Base-by-base conservation (phyloP, 2,329 filamentous ascomycete genomes). In the Colletotrichum magnum region DNA sequence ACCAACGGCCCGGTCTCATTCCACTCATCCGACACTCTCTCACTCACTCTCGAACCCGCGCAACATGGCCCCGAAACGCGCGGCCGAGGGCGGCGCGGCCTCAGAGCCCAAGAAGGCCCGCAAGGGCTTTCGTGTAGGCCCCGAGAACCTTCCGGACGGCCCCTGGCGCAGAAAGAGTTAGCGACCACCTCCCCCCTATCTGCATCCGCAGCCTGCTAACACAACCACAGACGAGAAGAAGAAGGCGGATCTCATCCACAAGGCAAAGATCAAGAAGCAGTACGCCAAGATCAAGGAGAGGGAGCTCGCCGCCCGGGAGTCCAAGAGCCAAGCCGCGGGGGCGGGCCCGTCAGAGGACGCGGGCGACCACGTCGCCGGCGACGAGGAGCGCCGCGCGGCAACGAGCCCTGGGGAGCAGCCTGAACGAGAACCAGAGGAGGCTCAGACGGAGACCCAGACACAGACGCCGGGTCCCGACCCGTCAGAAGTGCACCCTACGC, bases 261-360 rank as follows among this genome's bases (percentile, higher is more conserved):
- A 96, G 79, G 94, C 95, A 70, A 97, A 98, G 81, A 87, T 97
- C 71, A 96, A 95, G 82, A 97, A 97, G 81, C 89, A 93, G 50
- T 98, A 97, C 78, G 93, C 92, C 72, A 98, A 97, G 81, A 85
- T 97, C 72, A 95, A 95, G 80, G 90, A 90, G 48, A 82, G 84
- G 54, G 85, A 89, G 77, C 79, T 83, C 47, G 68, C 64, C 16
- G 48, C 68, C 1, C 65, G 60, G 32, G 47, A 64, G 57, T 73
- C 45, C 58, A 75, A 18, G 71, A 69, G 39, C 36, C 53, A 66
- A n/a, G 36, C 62, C 24, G 64, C 57, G 43, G 32, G 10, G 32
- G 58, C 62, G 32, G 59, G 54, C 64, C 54, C 48, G 18, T 56
- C 54, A 36, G 61, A 72, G 45, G 72, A 73, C 28, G 65, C 67